Conservation (phyloP, 2,329 filamentous ascomycete genomes). For the Microcera coccophila region DNA sequence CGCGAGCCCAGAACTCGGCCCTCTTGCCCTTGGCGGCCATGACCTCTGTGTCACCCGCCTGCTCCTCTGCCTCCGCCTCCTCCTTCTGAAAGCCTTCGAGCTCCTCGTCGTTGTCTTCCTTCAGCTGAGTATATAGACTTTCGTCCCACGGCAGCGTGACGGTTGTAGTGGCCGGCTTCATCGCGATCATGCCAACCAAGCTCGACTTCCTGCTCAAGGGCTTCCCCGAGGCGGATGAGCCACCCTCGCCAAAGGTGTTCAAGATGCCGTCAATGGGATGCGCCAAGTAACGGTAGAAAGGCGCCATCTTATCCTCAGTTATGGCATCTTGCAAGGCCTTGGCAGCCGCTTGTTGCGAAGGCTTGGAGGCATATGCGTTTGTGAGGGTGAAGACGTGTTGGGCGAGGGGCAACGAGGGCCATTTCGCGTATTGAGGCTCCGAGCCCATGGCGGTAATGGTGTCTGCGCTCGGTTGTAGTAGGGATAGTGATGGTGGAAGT, state of each 20-base stretch:
- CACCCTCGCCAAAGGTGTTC: constrained; percentile 67
- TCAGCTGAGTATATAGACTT: constrained; percentile 71
- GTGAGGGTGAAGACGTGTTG: constrained; percentile 86
- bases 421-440: constrained; percentile 82
- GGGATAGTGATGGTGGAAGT: constrained; percentile 25
- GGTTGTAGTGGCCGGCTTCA: constrained; percentile 59
- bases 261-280: constrained; percentile 79
- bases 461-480: constrained; percentile 1
- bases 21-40: constrained; percentile 89
- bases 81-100: constrained; percentile 75
- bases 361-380: constrained; percentile 67
- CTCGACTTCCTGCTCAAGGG: constrained; percentile 65
- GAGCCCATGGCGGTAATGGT: constrained; percentile 58
- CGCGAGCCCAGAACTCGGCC: constrained; percentile 91
- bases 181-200: constrained; percentile 70
- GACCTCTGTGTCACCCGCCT: constrained; percentile 93
- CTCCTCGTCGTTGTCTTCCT: constrained; percentile 74
- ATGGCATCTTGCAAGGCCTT: constrained; percentile 80
- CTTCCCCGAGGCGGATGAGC: constrained; percentile 49
- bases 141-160: constrained; percentile 88
- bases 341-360: constrained; percentile 65
- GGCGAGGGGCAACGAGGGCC: constrained; percentile 73
- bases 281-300: constrained; percentile 78
- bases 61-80: constrained; percentile 90
- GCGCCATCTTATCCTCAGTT: constrained; percentile 78